Base-by-base conservation (phyloP, 768 basidiomycete species). In the Kwoniella sp. region DNA sequence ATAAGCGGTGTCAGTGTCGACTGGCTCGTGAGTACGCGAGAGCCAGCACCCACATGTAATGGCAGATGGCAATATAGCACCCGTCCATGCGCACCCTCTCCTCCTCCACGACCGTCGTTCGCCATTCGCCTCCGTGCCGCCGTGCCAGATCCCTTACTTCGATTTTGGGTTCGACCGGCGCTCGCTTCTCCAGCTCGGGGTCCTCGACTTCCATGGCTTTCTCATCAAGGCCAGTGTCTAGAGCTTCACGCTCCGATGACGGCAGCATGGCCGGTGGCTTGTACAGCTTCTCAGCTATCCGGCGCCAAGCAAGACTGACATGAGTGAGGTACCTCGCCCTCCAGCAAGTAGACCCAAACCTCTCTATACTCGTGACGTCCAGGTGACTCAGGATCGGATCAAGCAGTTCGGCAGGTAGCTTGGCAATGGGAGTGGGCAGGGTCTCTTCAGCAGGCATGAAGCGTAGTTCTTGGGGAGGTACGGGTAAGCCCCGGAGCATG, bases 31-130 rank as follows among this genome's bases (percentile, higher is more conserved):
- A 38, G 11, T 15, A 2, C 19, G 14, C 23, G 58, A 17, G 56
- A 51, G 33, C 42, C 42, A 65, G 31, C 42, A 62, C 70, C 56
- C 57, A 75, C 71, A 75, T 63, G 52, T 73, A 93, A 71, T 90
- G 89, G 65, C 89, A 92, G 17, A 88, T 86, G 19, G 88, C 84
- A 45, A 95, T 91, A 70, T 93, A 93, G 9, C 89, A 84, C 1
- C 91, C 91, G 55, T 93, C 91, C 57, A 85, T 70, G 32, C 91
- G 83, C 41, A 93, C 71, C 40, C 91, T 81, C 12, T 89, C 89
- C 51, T 89, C 86, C 71, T 90, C 86, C 36, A 93, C 81, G 70
- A 82, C 88, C 8, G 87, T 75, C 17, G 83, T 83, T 32, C 91
- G 81, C 75, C 83, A 90, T 69, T 88, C 82, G 42, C 76, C 79